Conservation (phyloP, 164 flowering plant species). For the Vitis cinerea region DNA sequence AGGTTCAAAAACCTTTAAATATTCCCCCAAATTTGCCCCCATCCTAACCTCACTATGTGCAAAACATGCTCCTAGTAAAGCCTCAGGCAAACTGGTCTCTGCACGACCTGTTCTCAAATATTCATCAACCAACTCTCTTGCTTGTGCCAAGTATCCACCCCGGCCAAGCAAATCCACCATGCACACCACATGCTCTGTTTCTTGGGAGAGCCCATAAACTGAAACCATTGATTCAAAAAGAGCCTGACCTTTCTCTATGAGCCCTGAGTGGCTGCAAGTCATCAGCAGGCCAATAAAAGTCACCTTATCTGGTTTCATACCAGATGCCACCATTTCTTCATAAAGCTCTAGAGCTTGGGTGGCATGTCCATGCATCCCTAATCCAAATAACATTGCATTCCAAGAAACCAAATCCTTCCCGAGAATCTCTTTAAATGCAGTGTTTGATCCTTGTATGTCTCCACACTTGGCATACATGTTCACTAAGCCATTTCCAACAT, state of each 20-base stretch:
- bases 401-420: constrained; percentile 58
- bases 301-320: constrained; percentile 46
- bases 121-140: constrained; percentile 29
- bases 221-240: constrained; percentile 40
- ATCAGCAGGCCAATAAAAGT: constrained; percentile 58
- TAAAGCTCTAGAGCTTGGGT: constrained; percentile 36
- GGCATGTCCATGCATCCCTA: constrained; percentile 55
- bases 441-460: constrained; percentile 38
- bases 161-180: constrained; percentile 64
- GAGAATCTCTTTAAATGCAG: constrained; percentile 41
- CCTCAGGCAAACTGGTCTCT: constrained; percentile 28
- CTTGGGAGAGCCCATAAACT: constrained; percentile 29
- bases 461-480: constrained; percentile 83
- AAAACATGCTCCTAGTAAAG: constrained; percentile 58
- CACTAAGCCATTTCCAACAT: constrained; percentile 66
- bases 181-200: constrained; percentile 53
- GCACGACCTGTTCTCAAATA: constrained; percentile 1
- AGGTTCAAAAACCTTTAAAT: constrained; percentile 42
- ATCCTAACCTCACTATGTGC: constrained; percentile 31
- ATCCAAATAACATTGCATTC: constrained; percentile 69
- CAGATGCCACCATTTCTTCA: constrained; percentile 38
- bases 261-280: constrained; percentile 64
- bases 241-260: constrained; percentile 32
- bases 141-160: constrained; percentile 43
- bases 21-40: constrained; percentile 38